phyloP scores from a whole-genome alignment of 2,329 filamentous ascomycete species.

The Colletotrichum sp. region DNA sequence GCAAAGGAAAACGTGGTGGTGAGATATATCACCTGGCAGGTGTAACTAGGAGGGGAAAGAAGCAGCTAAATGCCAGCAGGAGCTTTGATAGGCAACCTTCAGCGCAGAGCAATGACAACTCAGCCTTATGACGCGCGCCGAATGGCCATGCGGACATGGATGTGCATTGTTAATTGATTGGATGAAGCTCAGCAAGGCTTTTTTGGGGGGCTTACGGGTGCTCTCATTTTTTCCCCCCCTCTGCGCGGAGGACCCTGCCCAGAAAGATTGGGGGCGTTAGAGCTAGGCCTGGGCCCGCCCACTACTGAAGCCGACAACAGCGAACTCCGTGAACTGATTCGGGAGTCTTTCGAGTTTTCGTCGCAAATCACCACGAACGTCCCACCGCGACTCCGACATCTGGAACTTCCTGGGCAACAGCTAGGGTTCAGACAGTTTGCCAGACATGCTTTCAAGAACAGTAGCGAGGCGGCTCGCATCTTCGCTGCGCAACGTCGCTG shows the following conservation, averaged over 20 bases:
- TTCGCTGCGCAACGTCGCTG: slow-evolving; percentile 1
- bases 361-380: not conserved
- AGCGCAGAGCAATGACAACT: not conserved
- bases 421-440: no score
- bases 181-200: not conserved
- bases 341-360: slow-evolving; percentile 11
- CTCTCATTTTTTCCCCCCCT: not conserved
- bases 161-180: not conserved
- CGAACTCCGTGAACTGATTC: slow-evolving; percentile 12
- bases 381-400: not conserved
- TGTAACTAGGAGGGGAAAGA: not conserved
- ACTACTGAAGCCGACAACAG: not conserved
- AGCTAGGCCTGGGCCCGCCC: slow-evolving; percentile 1
- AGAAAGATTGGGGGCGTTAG: not conserved
- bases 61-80: not conserved
- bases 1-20: not conserved
- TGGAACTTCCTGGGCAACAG: not conserved
- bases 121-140: slow-evolving; percentile 20
- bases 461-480: slow-evolving; percentile 13
- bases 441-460: slow-evolving; percentile 14
- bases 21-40: not conserved
- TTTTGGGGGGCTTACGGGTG: not conserved
- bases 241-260: not conserved
- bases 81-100: not conserved
- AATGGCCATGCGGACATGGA: not conserved